Conservation (phyloP, 805 yeast species). For the Clavispora santaluciae region DNA sequence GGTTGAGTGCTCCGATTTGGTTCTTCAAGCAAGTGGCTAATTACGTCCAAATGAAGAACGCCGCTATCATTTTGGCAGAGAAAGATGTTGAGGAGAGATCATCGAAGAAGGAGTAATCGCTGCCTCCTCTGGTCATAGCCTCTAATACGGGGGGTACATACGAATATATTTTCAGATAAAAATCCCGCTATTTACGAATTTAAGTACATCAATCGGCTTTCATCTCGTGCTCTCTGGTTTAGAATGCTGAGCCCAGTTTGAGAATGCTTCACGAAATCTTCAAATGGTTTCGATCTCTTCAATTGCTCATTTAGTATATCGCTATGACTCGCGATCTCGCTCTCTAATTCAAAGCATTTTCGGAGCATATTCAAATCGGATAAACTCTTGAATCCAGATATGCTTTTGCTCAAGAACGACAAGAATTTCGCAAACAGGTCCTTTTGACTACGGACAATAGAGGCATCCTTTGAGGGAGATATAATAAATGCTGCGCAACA, state of each 20-base stretch:
- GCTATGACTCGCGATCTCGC: conserved; percentile 21
- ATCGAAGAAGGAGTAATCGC: conserved; percentile 8
- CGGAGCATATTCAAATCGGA: conserved; percentile 35
- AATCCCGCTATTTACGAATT: neutral
- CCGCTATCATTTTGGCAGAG: conserved; percentile 75
- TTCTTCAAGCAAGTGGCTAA: conserved; percentile 86
- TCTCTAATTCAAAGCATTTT: conserved; percentile 37
- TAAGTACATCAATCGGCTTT: neutral
- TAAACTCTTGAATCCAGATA: conserved; percentile 39
- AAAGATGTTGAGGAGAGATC: conserved; percentile 58
- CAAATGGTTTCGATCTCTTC: conserved; percentile 7
- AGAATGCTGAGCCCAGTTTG: conserved; percentile 10
- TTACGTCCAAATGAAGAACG: conserved; percentile 81
- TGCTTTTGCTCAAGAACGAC: conserved; percentile 37
- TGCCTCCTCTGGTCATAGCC: neutral
- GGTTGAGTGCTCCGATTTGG: conserved; percentile 79
- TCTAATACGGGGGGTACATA: neutral
- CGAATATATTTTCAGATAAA: neutral
- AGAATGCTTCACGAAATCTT: conserved; percentile 10
- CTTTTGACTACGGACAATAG: neutral
- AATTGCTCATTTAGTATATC: conserved; percentile 4
- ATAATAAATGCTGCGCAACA: conserved; percentile 10
- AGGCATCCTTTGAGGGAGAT: neutral
- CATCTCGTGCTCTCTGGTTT: conserved; percentile 8
- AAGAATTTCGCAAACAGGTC: conserved; percentile 26